A percentile compares a stretch with the other conserved stretches of the same genome.
These are phyloP conservation scores for Orbilia brochopaga DNA, from an alignment of 2,329 filamentous ascomycete genomes.

Conservation along the genomic window DNA sequence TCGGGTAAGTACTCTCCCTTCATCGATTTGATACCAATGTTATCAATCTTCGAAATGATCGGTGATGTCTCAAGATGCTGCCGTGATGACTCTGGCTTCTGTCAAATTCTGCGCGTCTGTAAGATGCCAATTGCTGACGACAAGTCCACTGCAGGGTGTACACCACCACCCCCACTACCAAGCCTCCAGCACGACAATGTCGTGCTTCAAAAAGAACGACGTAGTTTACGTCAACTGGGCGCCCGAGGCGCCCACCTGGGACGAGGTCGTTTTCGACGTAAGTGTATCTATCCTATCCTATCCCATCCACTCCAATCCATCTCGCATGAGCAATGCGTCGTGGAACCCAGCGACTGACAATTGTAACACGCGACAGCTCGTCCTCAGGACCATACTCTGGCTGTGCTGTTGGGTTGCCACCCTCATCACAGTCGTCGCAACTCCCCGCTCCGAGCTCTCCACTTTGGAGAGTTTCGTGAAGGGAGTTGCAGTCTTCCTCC, in stretches of 20 bases:
- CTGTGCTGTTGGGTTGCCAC: background rate
- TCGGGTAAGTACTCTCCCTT: too few species aligned
- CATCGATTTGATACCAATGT: too few species aligned
- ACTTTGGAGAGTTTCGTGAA: constrained; percentile 30
- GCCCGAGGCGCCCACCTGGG: constrained; percentile 16
- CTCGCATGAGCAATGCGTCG: background rate
- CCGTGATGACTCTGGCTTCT: too few species aligned
- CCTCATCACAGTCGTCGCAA: constrained; percentile 18
- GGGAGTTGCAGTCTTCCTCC: constrained; percentile 27
- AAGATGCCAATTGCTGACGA: too few species aligned
- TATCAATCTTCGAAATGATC: too few species aligned
- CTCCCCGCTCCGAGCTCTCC: constrained; percentile 32
- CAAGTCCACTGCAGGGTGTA: too few species aligned
- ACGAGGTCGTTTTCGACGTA: constrained; percentile 42
- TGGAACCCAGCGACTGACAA: background rate
- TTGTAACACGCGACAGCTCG: constrained; percentile 24
- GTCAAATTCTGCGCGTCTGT: too few species aligned
- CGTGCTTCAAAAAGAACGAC: background rate
- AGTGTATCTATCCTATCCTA: constrained; percentile 9
- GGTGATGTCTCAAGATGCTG: too few species aligned
- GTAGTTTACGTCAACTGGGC: constrained; percentile 39
- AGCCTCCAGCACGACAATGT: background rate
- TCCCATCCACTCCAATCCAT: too few species aligned
- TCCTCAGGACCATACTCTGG: constrained; percentile 23
- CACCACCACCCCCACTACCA: background rate